Base-by-base conservation (phyloP, 2,329 filamentous ascomycete species). In the Chaetomiaceae sp. region DNA sequence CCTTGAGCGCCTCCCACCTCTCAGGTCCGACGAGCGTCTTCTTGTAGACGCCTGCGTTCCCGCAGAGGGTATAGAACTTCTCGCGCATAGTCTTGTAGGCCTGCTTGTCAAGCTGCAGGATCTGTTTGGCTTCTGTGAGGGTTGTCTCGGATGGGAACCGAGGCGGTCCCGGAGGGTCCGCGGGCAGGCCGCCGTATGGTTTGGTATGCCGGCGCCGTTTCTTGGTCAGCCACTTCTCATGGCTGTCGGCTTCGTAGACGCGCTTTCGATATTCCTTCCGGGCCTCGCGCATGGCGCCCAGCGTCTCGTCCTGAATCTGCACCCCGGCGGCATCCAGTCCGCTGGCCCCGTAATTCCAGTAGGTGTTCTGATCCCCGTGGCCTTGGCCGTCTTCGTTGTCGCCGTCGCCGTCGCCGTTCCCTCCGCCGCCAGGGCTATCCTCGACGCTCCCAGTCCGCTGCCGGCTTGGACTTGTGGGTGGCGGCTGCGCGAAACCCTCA, bases 101-200 rank as follows among this genome's bases (percentile, higher is more conserved):
- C 1, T 75, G 68, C 44, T 77, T 80, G 62, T 86, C 80, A 30
- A 95, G 73, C 33, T 72, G 74, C 25, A 95, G 73, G 54, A 84
- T 86, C 11, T 77, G 76, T 64, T 90, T 89, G 64, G 86, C 85
- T 68, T 92, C 87, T 59, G 89, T 85, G 54, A 94, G 80, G 0
- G 88, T 91, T 11, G 86, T 91, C 67, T 94, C 89, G 0, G 88
- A 92, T 1, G 87, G 87, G 58, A 90, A 94, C 20, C 89, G 81
- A 13, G 86, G 84, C 18, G 84, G 81, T 4, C 84, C 82, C 1
- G 84, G 78, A 6, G 82, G 81, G 64, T 89, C 85, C 33, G 85
- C 78, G 13, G 85, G 82, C 23, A 87, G 67, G 2, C 84, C 84
- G 37, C 80, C 84, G 75, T 82, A 87, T n/a, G 79, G 80, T 61